Conservation (phyloP, 805 yeast genomes). For the Wickerhamiella kazuoi region DNA sequence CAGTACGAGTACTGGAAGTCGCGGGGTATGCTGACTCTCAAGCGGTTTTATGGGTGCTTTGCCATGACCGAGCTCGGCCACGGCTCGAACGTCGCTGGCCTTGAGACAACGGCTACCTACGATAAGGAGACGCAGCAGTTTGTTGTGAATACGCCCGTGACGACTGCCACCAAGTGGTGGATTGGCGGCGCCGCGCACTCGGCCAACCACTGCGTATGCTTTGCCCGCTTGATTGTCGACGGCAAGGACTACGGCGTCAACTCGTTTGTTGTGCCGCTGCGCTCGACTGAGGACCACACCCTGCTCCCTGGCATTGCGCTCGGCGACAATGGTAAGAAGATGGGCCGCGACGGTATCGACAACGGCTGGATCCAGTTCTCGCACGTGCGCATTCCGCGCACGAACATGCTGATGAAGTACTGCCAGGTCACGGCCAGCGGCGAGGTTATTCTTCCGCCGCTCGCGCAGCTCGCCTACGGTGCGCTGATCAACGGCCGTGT, state of each 20-base stretch:
- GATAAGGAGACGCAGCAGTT: constrained; percentile 43
- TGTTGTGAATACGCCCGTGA: constrained; percentile 58
- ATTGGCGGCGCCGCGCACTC: constrained; percentile 90
- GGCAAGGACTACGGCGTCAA: constrained; percentile 76
- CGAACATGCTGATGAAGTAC: constrained; percentile 57
- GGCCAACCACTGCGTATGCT: constrained; percentile 59
- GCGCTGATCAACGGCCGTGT: constrained; percentile 72
- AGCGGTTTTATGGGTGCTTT: constrained; percentile 50
- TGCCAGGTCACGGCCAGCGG: constrained; percentile 46
- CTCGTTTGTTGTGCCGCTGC: constrained; percentile 67
- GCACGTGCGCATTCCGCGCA: constrained; percentile 58
- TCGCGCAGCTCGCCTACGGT: constrained; percentile 67
- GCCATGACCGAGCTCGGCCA: constrained; percentile 79
- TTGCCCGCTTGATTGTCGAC: constrained; percentile 57
- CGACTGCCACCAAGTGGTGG: constrained; percentile 92
- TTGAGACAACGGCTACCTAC: constrained; percentile 68
- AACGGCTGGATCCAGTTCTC: constrained; percentile 87
- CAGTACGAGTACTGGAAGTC: constrained; percentile 65
- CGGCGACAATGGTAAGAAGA: constrained; percentile 78
- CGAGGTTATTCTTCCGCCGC: constrained; percentile 51
- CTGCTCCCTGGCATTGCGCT: constrained; percentile 54
- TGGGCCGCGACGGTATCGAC: constrained; percentile 84
- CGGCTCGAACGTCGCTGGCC: constrained; percentile 74
- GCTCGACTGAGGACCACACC: constrained; percentile 45
- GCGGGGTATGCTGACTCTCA: constrained; percentile 16